Evolutionary conservation across 352 stramenopile species (phyloP).

Genomic region (Aphanomyces stellatus): DNA sequence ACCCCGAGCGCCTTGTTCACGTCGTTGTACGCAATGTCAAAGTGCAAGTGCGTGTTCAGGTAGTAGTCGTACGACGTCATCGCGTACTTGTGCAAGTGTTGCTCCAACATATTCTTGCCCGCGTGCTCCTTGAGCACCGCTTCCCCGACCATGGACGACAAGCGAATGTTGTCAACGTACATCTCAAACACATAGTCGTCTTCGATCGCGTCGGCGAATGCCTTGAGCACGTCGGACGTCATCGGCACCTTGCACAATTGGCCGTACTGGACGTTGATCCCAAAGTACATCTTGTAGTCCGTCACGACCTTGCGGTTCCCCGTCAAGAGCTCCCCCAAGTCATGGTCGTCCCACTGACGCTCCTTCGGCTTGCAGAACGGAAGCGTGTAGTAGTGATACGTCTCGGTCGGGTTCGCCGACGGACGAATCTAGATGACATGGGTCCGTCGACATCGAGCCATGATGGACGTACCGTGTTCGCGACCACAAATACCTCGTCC

Average conservation of each 20-base stretch:
- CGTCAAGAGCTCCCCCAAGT: constrained; percentile 92
- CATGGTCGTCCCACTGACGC: constrained; percentile 81
- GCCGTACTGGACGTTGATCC: constrained; percentile 73
- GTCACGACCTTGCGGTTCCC: constrained; percentile 91
- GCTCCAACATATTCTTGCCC: constrained; percentile 29
- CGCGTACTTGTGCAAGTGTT: constrained; percentile 14
- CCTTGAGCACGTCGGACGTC: constrained; percentile 61
- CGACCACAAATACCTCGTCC: constrained; percentile 59
- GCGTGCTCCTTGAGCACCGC: constrained; percentile 62
- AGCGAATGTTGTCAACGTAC: constrained; percentile 96
- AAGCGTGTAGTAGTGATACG: constrained; percentile 98
- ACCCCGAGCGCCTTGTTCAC: constrained; percentile 80
- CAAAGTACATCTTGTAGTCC: constrained; percentile 75
- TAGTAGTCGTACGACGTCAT: constrained; percentile 52
- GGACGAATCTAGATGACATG: constrained; percentile 56
- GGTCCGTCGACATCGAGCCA: neutral
- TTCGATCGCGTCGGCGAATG: constrained; percentile 94
- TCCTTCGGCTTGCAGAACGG: constrained; percentile 90
- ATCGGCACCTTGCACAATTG: constrained; percentile 87
- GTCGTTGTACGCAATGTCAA: constrained; percentile 91
- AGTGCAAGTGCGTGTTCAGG: constrained; percentile 95
- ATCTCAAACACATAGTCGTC: constrained; percentile 98
- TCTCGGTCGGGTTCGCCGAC: constrained; percentile 98
- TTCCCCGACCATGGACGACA: constrained; percentile 94
- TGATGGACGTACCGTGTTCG: constrained; percentile 44